Conservation (phyloP, 768 basidiomycete species). For the Agrocybe chaxingu region DNA sequence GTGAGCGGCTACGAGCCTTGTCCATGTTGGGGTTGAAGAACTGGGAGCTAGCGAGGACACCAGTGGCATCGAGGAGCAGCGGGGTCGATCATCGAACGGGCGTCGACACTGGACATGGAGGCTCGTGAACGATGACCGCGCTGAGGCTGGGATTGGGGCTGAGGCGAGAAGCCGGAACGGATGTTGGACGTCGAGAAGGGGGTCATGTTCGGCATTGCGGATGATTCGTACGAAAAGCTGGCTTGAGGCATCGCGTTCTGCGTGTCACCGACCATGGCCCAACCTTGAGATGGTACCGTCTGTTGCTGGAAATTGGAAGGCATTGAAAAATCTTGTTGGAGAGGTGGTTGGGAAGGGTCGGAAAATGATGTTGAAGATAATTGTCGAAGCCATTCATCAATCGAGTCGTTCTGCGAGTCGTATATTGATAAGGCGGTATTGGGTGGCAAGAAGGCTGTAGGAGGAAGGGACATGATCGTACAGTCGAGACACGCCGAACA, state of each 20-base stretch:
- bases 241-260: background rate
- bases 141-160: background rate
- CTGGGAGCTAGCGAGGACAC: conserved; percentile 6
- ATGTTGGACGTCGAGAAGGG: background rate
- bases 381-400: conserved; percentile 66
- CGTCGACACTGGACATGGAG: conserved; percentile 6
- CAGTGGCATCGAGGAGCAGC: conserved; percentile 6
- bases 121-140: conserved; percentile 9
- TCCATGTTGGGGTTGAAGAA: conserved; percentile 9
- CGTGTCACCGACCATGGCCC: background rate
- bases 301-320: conserved; percentile 12
- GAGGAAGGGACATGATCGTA: conserved; percentile 50
- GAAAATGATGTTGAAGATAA: conserved; percentile 27
- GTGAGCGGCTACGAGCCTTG: conserved; percentile 24
- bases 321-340: conserved; percentile 6
- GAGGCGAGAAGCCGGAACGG: background rate
- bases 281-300: background rate
- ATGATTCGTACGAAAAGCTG: conserved; percentile 6
- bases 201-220: conserved; percentile 2
- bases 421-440: conserved; percentile 38
- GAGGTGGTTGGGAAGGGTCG: conserved; percentile 1
- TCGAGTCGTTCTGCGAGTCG: conserved; percentile 40
- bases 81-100: conserved; percentile 12
- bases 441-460: conserved; percentile 34
- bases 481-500: conserved; percentile 59